Percentiles rank a stretch among this genome's conserved stretches.
phyloP scores from a whole-genome alignment of 2,329 filamentous ascomycete genomes.

The Monilinia aucupariae region DNA sequence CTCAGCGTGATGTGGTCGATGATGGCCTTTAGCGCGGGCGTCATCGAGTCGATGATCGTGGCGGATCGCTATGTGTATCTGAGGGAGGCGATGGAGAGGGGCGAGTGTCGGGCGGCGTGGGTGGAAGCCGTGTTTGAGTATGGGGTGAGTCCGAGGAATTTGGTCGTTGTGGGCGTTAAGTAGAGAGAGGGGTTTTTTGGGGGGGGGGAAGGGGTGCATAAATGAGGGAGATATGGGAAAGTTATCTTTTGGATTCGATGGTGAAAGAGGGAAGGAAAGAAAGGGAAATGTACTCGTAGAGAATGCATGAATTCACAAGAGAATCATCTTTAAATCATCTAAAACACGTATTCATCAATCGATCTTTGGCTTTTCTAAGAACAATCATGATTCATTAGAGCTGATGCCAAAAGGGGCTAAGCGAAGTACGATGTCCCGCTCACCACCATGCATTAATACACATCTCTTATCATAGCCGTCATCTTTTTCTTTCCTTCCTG shows the following conservation, averaged over 20 bases:
- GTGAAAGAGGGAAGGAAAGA: background rate
- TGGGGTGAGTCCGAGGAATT: constrained; percentile 74
- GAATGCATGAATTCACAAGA: background rate
- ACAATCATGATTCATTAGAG: constrained; percentile 14
- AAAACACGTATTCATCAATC: background rate
- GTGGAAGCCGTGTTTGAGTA: constrained; percentile 94
- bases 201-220: background rate
- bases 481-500: constrained; percentile 8
- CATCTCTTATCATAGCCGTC: constrained; percentile 14
- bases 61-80: constrained; percentile 86
- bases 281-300: background rate
- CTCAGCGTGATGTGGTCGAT: constrained; percentile 84
- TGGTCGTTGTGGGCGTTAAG: constrained; percentile 91
- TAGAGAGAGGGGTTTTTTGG: background rate
- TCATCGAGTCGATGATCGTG: constrained; percentile 86
- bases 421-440: constrained; percentile 12
- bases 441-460: constrained; percentile 16
- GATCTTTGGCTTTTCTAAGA: background rate
- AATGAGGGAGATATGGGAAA: background rate
- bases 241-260: too few relatives aligned
- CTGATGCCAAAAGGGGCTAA: constrained; percentile 17
- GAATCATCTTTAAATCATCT: background rate
- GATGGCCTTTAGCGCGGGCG: constrained; percentile 90
- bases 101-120: constrained; percentile 71
- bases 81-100: constrained; percentile 67